Base-by-base conservation (phyloP, 495 filamentous ascomycete species). In the Clohesyomyces aquaticus region DNA sequence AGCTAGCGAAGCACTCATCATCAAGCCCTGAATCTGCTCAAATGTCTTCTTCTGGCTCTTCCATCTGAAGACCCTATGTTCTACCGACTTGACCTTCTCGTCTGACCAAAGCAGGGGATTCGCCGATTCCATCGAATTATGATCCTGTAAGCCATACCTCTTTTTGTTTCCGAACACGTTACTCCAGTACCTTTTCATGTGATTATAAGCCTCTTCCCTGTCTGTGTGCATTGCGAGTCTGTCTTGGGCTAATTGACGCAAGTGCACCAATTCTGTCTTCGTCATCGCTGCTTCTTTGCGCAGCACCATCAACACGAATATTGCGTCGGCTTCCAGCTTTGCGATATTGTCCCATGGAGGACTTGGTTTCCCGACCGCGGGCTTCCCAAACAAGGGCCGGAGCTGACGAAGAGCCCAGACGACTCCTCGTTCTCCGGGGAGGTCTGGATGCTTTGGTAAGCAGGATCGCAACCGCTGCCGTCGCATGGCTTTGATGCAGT, bases 91-190 rank as follows among this genome's bases (percentile, higher is more conserved):
- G 4, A 19, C 26, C 10, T 21, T 19, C 18, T 23, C 38, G n/a
- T 65, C 55, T 16, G 28, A 53, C 62, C 62, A 65, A 2, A 26
- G 16, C 8, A 59, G 1, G 16, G 46, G 48, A 29, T 65, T 65
- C 4, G 9, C 14, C 3, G 46, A 21, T 16, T 59, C 2, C 12
- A 11, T 18, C 19, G 52, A 21, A 19, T 41, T 3, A 23, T 3
- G 27, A 10, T 55, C 52, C 14, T 41, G n/a, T n/a, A 23, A 1
- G 10, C 19, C 21, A 19, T 2, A 21, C 19, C 2, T 16, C 10
- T 43, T 8, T 18, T 1, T 23, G 3, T 19, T 8, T 32, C n/a
- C 4, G 23, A 43, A 57, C 3, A 65, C 12, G 12, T 60, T 54
- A 18, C 10, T 27, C 25, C 27, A 38, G 55, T 55, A 65, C 3